Percentiles rank a stretch among this genome's conserved stretches.
phyloP scores from a whole-genome alignment of 2,329 filamentous ascomycete species.

The Fusarium sp. region DNA sequence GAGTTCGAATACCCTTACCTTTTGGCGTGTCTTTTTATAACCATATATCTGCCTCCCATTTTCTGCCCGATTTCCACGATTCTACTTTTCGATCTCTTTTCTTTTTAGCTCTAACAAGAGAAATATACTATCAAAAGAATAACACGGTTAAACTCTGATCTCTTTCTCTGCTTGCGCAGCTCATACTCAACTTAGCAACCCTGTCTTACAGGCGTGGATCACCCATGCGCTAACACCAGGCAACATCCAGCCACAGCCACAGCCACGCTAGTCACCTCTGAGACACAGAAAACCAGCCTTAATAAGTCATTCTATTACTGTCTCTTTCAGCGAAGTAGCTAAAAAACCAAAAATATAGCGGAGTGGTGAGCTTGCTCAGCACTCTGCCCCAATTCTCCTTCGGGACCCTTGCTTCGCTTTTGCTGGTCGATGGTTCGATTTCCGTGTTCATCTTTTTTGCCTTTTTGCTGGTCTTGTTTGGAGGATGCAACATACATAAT shows the following conservation, averaged over 20 bases:
- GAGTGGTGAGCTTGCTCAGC: neutral
- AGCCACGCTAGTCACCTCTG: neutral
- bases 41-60: no score
- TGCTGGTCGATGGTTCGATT: neutral
- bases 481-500: neutral
- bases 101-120: no score
- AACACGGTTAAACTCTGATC: no score
- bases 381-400: neutral
- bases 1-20: no score
- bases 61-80: no score
- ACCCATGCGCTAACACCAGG: neutral
- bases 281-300: neutral
- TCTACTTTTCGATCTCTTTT: no score
- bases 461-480: neutral
- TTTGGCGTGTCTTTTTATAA: no score
- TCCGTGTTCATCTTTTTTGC: neutral
- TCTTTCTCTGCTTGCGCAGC: no score
- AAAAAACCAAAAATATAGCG: neutral
- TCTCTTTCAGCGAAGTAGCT: constrained; percentile 9
- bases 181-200: no score
- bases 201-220: no score
- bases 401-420: constrained; percentile 25
- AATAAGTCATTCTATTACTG: neutral
- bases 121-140: no score
- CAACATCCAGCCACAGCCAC: neutral